These are phyloP conservation scores for Dendrothele bispora DNA, from an alignment of 768 basidiomycete species.

Conservation along the genomic window DNA sequence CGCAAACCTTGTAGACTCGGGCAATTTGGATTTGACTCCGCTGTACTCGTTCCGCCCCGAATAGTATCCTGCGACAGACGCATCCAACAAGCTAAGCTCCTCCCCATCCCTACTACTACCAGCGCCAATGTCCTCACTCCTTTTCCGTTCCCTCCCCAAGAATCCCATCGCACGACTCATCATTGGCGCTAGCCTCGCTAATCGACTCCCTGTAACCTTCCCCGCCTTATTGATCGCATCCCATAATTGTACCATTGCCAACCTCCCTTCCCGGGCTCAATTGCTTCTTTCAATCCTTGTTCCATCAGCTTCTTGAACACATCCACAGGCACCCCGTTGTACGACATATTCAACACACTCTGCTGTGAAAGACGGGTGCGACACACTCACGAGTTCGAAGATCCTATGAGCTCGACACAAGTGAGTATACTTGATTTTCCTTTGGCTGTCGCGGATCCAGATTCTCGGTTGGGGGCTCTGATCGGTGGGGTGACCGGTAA, in stretches of 20 bases:
- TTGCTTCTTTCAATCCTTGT: conserved; percentile 46
- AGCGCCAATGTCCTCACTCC: conserved; percentile 21
- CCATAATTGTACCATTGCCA: conserved; percentile 52
- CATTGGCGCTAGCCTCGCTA: conserved; percentile 45
- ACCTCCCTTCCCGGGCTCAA: conserved; percentile 46
- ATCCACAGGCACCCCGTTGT: conserved; percentile 52
- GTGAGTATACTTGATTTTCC: too few relatives aligned
- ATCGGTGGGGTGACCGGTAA: too few relatives aligned
- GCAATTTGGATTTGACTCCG: too few relatives aligned
- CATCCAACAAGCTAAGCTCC: too few relatives aligned
- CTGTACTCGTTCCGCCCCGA: too few relatives aligned
- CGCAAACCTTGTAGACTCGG: too few relatives aligned
- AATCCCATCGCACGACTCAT: conserved; percentile 62
- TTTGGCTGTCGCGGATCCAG: too few relatives aligned
- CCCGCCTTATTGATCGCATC: conserved; percentile 49
- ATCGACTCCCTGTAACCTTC: conserved; percentile 39
- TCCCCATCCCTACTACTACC: too few relatives aligned
- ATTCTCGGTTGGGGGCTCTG: too few relatives aligned
- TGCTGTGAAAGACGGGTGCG: conserved; percentile 51
- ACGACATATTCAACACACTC: conserved; percentile 57
- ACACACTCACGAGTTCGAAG: conserved; percentile 56
- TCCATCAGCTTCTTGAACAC: conserved; percentile 49
- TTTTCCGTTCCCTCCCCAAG: too few relatives aligned
- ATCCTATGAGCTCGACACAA: conserved; percentile 49
- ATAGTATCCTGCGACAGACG: conserved; percentile 15